phyloP scores from a whole-genome alignment of 192 early-diverging fungal genomes.

The Backusella tuberculispora region DNA sequence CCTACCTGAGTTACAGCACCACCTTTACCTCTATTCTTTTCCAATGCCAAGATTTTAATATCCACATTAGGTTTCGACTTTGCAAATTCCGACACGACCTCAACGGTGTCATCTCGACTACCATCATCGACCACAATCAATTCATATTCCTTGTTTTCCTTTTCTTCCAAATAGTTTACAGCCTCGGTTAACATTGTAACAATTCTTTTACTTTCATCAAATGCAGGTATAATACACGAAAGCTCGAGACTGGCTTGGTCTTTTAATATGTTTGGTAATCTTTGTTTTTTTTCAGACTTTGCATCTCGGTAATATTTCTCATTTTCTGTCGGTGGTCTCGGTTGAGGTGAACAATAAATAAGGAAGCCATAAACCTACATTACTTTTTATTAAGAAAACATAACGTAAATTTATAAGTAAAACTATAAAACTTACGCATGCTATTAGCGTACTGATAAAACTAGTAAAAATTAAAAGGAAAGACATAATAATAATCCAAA shows the following conservation, averaged over 20 bases:
- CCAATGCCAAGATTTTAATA: constrained; percentile 74
- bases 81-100: constrained; percentile 70
- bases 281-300: constrained; percentile 33
- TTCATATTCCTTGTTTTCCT: constrained; percentile 64
- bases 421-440: background rate
- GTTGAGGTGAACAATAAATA: constrained; percentile 40
- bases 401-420: background rate
- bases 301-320: constrained; percentile 59
- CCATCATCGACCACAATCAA: constrained; percentile 95
- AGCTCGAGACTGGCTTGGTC: constrained; percentile 58
- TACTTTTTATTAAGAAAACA: background rate
- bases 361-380: constrained; percentile 43
- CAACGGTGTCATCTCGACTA: constrained; percentile 75
- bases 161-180: constrained; percentile 61
- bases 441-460: background rate
- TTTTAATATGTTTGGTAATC: constrained; percentile 47
- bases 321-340: constrained; percentile 50
- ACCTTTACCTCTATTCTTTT: constrained; percentile 90
- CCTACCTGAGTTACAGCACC: constrained; percentile 87
- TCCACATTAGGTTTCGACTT: constrained; percentile 57
- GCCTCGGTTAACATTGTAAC: constrained; percentile 87
- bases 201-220: constrained; percentile 86
- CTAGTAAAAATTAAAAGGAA: background rate
- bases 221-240: constrained; percentile 88
- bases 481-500: background rate